Evolutionary conservation across 2,329 filamentous ascomycete species (phyloP), one percentile per base, ranked within the genome.

Genomic region (Ophiostoma angusticollis): DNA sequence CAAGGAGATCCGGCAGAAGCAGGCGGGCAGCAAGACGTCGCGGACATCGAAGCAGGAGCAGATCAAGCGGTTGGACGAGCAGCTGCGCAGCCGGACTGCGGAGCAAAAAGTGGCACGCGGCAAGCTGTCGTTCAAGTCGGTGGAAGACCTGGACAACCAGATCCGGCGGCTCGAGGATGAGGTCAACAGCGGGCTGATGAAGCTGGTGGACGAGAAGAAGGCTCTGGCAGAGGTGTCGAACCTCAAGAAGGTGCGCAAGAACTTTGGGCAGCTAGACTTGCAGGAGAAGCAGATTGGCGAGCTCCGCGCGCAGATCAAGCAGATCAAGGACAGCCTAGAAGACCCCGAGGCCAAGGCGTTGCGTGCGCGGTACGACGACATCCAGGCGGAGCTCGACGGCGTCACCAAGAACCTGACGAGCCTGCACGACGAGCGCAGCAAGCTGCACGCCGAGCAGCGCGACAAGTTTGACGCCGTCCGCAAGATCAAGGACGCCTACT

Each of bases 191-290:
- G 89, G 89, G 48, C 81, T 74, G 58, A 87, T 98, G 81, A 93
- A 87, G 65, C 68, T 98, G 37, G 91, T 96, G 9, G 91, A 98
- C 52, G 91, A 96, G 74, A 93, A 85, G 71, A 96, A 95, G 73
- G 79, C 84, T 8, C 70, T 96, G 16, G 65, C 73, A 36, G 85
- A 95, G 53, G 80, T 94, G 52, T 83, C 81, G 35, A 80, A 66
- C 58, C 67, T 96, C 49, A 80, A 82, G 61, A 93, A 93, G 69
- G 74, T 82, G 54, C 84, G 84, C 65, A 96, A 95, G 76, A 81
- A 77, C 62, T 95, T 98, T 58, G 76, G 78, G 42, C 74, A 78
- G 45, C 81, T 96, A 54, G 85, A 93, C 44, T 78, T 82, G 43
- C 70, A 78, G 24, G 84, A 96, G 64, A 93, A 93, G 71, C 73